These are phyloP conservation scores for Aspergillus sclerotioniger DNA, from an alignment of 495 filamentous ascomycete genomes.

Conservation along the genomic window DNA sequence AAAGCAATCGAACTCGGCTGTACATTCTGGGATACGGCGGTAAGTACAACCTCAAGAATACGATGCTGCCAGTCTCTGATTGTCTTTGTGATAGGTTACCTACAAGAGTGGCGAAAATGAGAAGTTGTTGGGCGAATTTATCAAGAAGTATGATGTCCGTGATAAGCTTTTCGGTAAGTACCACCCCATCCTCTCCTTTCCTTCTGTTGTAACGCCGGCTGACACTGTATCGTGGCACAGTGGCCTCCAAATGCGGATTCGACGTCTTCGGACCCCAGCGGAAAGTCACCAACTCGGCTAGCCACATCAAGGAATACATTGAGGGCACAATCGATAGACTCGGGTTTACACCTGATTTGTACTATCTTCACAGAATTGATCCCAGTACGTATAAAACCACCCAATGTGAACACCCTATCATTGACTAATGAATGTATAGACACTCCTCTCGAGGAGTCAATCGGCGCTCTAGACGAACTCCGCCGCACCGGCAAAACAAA, in stretches of 20 bases:
- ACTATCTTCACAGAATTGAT: slow-evolving; percentile 42
- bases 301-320: slow-evolving; percentile 51
- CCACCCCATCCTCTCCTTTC: neutral
- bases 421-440: slow-evolving; percentile 24
- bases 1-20: slow-evolving; percentile 52
- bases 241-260: slow-evolving; percentile 51
- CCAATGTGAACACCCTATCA: neutral
- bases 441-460: slow-evolving; percentile 48
- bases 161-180: slow-evolving; percentile 44
- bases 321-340: slow-evolving; percentile 52
- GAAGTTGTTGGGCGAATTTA: slow-evolving; percentile 52
- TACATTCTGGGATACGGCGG: slow-evolving; percentile 55
- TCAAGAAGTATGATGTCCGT: slow-evolving; percentile 50
- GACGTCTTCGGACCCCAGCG: slow-evolving; percentile 28
- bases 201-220: neutral
- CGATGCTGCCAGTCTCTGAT: neutral
- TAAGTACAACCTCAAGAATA: slow-evolving; percentile 15
- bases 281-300: slow-evolving; percentile 44
- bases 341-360: slow-evolving; percentile 47
- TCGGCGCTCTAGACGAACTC: slow-evolving; percentile 44
- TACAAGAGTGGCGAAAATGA: slow-evolving; percentile 49
- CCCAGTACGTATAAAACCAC: slow-evolving; percentile 27
- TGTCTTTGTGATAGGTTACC: slow-evolving; percentile 31
- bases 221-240: slow-evolving; percentile 22
- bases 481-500: slow-evolving; percentile 47